phyloP scores from a whole-genome alignment of 2,329 filamentous ascomycete genomes.

The Akanthomyces uredinophilus region DNA sequence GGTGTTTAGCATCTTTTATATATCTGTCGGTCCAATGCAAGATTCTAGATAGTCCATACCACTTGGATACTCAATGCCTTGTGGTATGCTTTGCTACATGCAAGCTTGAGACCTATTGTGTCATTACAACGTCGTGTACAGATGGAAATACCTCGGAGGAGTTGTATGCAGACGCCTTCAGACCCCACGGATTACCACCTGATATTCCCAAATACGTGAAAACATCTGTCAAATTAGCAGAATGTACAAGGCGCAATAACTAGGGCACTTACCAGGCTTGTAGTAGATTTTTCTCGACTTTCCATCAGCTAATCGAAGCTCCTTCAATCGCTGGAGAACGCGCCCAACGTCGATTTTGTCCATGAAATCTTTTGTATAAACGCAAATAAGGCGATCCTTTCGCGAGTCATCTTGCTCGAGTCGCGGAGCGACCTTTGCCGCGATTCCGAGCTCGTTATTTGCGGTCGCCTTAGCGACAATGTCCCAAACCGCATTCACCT shows the following conservation, averaged over 20 bases:
- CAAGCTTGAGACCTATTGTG: not conserved
- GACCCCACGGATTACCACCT: slow-evolving; percentile 54
- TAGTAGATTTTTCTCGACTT: slow-evolving; percentile 61
- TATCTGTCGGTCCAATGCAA: not conserved
- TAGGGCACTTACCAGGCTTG: slow-evolving; percentile 57
- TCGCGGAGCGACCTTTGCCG: slow-evolving; percentile 64
- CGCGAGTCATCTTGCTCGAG: slow-evolving; percentile 34
- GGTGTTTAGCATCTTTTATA: not conserved
- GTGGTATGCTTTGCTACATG: not conserved
- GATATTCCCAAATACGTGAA: slow-evolving; percentile 63
- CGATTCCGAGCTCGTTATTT: slow-evolving; percentile 63
- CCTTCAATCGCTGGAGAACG: slow-evolving; percentile 58
- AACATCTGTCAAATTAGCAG: slow-evolving; percentile 45
- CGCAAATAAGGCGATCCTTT: slow-evolving; percentile 58
- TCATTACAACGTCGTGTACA: not conserved
- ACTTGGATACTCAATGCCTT: too few relatives aligned
- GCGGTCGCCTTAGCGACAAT: slow-evolving; percentile 62
- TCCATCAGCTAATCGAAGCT: slow-evolving; percentile 54
- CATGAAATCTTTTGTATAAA: slow-evolving; percentile 73
- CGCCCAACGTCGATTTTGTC: slow-evolving; percentile 64
- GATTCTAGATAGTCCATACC: not conserved
- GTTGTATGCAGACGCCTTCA: slow-evolving; percentile 55
- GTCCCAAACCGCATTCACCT: slow-evolving; percentile 61
- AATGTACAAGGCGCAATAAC: not conserved
- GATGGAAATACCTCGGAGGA: slow-evolving; percentile 37